Evolutionary conservation across 345 rosid species (phyloP).

Genomic region (Eucalyptus pumila): DNA sequence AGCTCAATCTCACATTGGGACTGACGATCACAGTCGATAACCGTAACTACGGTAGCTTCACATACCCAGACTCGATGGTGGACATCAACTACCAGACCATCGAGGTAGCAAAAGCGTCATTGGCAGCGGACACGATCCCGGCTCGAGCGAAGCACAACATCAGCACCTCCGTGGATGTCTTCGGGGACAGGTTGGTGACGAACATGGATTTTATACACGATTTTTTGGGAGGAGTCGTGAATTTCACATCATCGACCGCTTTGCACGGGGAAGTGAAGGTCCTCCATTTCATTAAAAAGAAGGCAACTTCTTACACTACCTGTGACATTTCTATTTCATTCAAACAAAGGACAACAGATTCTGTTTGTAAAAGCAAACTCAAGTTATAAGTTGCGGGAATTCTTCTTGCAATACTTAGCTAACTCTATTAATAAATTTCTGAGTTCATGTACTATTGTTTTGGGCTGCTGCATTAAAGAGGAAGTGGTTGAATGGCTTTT

Average conservation of each 20-base stretch:
- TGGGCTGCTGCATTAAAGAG: background rate
- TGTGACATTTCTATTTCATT: background rate
- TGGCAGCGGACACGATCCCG: slow-evolving; percentile 4
- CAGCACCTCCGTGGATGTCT: background rate
- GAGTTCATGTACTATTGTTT: background rate
- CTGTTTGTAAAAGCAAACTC: slow-evolving; percentile 2
- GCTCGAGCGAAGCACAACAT: slow-evolving; percentile 13
- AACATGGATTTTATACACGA: background rate
- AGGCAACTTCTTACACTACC: slow-evolving; percentile 7
- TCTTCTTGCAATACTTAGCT: background rate
- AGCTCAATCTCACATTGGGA: slow-evolving; percentile 11
- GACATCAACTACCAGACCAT: slow-evolving; percentile 4
- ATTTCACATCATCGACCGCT: slow-evolving; percentile 9
- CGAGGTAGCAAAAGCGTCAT: slow-evolving; percentile 4
- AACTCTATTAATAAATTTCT: background rate
- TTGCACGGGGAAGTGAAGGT: slow-evolving; percentile 16
- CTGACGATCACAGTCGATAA: slow-evolving; percentile 10
- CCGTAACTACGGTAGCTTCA: slow-evolving; percentile 23
- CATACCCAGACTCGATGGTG: slow-evolving; percentile 2
- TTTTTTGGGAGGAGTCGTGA: background rate
- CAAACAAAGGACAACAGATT: background rate
- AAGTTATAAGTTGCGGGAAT: background rate
- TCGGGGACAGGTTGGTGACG: background rate
- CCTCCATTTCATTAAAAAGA: slow-evolving; percentile 7
- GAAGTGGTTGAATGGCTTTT: background rate